Base-by-base conservation (phyloP, 2,329 filamentous ascomycete species). In the Pseudogymnoascus sp. region DNA sequence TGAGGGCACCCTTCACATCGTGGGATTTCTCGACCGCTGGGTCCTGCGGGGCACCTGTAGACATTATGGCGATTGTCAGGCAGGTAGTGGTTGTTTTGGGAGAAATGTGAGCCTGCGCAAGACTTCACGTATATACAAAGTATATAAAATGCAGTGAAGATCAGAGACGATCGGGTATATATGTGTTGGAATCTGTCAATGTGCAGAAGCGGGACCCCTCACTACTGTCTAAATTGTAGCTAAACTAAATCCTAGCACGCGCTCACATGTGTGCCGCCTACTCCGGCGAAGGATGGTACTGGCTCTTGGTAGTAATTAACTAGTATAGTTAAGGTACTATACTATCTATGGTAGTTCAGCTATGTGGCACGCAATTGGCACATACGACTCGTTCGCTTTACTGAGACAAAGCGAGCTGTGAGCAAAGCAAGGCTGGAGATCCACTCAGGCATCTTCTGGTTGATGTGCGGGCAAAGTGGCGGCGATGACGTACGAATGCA, bases 1-100 rank as follows among this genome's bases (percentile, higher is more conserved):
- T 84, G 31, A 85, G 67, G 68, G 79, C 81, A 25, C 80, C 71
- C 44, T 71, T 73, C 55, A 73, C 55, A 5, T 55, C 48, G 3
- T 64, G 36, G 25, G 68, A 61, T 60, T 67, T 76, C 78, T 39
- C 17, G 10, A 10, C 59, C 25, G 39, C 59, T 27, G 31, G 36
- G 13, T 61, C 29, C 36, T 61, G 7, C 33, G 63, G 38, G 29
- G 60, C 29, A 35, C 25, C 33, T 17, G 35, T 10, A 59, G 58
- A 29, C 58, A 59, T 59, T n/a, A 2, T 59, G 58, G 58, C 58
- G 58, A 42, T 59, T 38, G 58, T 3, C 21, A 41, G n/a, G 33
- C 25, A 13, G 29, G 29, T 27, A 55, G 48, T 4, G 4, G 15
- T 10, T 2, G 48, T 6, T 31, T 21, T 31, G 4, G 25, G 48